phyloP scores from a whole-genome alignment of 139 green algal species.

The Picochlorum sp. region DNA sequence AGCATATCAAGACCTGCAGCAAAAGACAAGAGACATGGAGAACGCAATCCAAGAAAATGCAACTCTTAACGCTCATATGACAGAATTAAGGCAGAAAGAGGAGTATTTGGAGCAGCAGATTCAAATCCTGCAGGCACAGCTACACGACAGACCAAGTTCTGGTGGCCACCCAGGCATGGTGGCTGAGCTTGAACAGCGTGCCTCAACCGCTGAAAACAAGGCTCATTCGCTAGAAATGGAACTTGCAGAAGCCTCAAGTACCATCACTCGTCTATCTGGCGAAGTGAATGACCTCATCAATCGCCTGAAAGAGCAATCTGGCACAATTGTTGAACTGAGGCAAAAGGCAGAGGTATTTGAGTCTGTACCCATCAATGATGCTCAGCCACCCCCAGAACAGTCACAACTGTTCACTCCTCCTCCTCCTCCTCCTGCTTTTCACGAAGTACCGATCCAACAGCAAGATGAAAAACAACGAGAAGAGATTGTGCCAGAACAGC shows the following conservation, averaged over 20 bases:
- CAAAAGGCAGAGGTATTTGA: neutral
- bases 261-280: neutral
- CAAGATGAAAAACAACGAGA: too few species aligned
- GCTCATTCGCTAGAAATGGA: neutral
- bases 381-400: neutral
- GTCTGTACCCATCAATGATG: neutral
- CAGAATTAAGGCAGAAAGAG: neutral
- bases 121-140: too few species aligned
- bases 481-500: too few species aligned
- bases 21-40: constrained; percentile 23
- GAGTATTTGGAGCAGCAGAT: neutral
- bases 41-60: neutral
- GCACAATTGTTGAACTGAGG: neutral
- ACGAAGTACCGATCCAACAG: too few species aligned
- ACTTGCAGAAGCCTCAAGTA: neutral
- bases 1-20: constrained; percentile 27
- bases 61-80: neutral
- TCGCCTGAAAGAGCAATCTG: constrained; percentile 7
- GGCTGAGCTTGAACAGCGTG: neutral
- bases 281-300: constrained; percentile 4
- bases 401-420: too few species aligned
- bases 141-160: too few species aligned
- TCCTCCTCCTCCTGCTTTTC: too few species aligned
- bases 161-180: too few species aligned
- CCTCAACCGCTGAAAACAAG: neutral